phyloP scores from a whole-genome alignment of 257 asterid species.

The Parsonsia alboflavescens region DNA sequence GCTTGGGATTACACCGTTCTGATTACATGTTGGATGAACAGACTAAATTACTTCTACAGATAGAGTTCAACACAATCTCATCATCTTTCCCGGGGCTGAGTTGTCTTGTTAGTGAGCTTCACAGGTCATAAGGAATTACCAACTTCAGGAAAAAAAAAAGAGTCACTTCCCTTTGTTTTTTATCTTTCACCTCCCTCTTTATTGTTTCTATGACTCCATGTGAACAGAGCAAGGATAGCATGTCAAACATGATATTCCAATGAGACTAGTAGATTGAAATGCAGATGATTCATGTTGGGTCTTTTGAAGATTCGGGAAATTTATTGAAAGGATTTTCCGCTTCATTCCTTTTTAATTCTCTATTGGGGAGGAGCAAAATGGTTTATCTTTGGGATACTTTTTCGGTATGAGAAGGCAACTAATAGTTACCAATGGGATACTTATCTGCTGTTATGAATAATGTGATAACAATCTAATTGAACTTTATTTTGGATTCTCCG shows the following conservation, averaged over 20 bases:
- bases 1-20: slow-evolving; percentile 94
- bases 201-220: not conserved
- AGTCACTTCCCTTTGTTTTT: not conserved
- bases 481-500: not conserved
- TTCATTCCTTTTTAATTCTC: not conserved
- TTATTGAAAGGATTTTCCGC: not conserved
- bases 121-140: slow-evolving; percentile 52
- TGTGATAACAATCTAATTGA: not conserved
- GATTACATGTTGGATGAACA: slow-evolving; percentile 95
- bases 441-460: not conserved
- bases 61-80: slow-evolving; percentile 95
- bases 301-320: not conserved
- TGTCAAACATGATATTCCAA: not conserved
- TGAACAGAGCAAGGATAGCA: not conserved
- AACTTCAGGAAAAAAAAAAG: not conserved
- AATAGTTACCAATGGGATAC: not conserved
- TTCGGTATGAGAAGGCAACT: not conserved
- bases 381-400: not conserved
- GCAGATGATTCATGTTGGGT: not conserved
- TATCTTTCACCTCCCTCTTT: not conserved
- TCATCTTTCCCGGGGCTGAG: slow-evolving; percentile 93
- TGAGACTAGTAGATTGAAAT: not conserved
- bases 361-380: not conserved
- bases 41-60: slow-evolving; percentile 85
- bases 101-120: slow-evolving; percentile 88